These are phyloP conservation scores for Citrullus colocynthis DNA, from an alignment of 306 rosid genomes.

Conservation along the genomic window DNA sequence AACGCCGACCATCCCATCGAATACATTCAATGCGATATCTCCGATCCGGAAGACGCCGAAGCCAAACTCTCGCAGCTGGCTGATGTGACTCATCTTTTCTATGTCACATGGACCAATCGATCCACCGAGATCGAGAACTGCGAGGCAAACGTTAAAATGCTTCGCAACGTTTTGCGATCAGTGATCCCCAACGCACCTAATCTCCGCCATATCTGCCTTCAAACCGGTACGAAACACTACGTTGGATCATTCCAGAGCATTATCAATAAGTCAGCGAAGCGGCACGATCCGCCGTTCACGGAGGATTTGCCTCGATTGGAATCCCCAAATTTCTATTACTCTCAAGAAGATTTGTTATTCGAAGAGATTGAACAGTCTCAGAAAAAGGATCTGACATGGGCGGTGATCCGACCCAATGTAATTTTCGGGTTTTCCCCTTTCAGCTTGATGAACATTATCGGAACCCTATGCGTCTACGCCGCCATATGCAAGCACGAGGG, in stretches of 20 bases:
- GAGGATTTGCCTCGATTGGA: conserved; percentile 58
- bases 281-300: conserved; percentile 50
- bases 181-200: conserved; percentile 49
- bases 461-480: conserved; percentile 43
- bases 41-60: conserved; percentile 34
- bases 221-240: conserved; percentile 57
- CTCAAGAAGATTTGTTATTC: conserved; percentile 31
- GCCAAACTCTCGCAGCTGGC: conserved; percentile 43
- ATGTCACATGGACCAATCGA: conserved; percentile 40
- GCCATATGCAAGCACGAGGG: conserved; percentile 63
- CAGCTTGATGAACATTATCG: conserved; percentile 47
- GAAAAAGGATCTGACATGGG: conserved; percentile 47
- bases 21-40: conserved; percentile 58
- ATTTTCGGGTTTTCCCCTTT: conserved; percentile 69
- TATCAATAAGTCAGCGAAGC: conserved; percentile 13
- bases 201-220: conserved; percentile 62
- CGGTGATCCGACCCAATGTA: conserved; percentile 33
- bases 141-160: conserved; percentile 43
- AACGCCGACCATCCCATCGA: conserved; percentile 54
- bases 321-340: conserved; percentile 45
- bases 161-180: conserved; percentile 32
- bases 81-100: conserved; percentile 63
- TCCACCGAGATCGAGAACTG: conserved; percentile 43
- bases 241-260: conserved; percentile 27
- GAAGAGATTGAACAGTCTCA: conserved; percentile 25